Conservation (phyloP, 2,329 filamentous ascomycete genomes). For the Huntiella savannae region DNA sequence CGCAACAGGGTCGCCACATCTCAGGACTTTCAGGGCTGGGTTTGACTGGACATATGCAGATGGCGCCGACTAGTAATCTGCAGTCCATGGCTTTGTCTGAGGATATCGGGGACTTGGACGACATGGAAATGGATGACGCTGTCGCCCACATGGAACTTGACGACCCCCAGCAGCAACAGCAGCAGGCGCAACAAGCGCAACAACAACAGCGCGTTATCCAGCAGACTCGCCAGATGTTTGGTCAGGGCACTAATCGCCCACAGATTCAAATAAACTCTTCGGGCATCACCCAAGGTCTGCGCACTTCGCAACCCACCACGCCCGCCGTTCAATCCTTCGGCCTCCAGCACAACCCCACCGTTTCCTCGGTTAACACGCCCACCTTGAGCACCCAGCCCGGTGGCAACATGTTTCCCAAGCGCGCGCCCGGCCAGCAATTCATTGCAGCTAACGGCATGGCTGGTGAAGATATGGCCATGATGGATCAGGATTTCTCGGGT, state of each 20-base stretch:
- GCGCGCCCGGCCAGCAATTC: constrained; percentile 16
- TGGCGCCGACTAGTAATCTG: constrained; percentile 26
- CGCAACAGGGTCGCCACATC: constrained; percentile 12
- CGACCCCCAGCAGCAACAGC: constrained; percentile 27
- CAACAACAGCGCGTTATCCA: constrained; percentile 30
- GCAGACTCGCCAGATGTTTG: constrained; percentile 49
- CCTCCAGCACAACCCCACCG: constrained; percentile 82
- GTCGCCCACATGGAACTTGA: constrained; percentile 47
- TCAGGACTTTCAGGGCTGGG: constrained; percentile 10
- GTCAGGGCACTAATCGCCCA: constrained; percentile 40
- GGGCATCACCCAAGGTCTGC: constrained; percentile 56
- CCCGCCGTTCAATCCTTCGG: constrained; percentile 60
- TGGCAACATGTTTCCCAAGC: constrained; percentile 41
- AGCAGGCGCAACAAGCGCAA: constrained; percentile 13
- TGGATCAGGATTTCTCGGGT: constrained; percentile 54
- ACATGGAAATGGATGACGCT: constrained; percentile 93
- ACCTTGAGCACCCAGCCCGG: constrained; percentile 65
- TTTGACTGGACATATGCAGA: constrained; percentile 19
- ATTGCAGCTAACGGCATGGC: constrained; percentile 20
- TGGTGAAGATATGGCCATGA: constrained; percentile 25
- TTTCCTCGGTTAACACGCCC: constrained; percentile 92
- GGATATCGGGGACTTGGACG: constrained; percentile 71
- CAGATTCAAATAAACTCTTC: constrained; percentile 69
- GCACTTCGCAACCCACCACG: constrained; percentile 71
- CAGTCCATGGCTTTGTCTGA: constrained; percentile 18